phyloP scores from a whole-genome alignment of 1,284 basidiomycete genomes.

The Microbotryum scabiosae region DNA sequence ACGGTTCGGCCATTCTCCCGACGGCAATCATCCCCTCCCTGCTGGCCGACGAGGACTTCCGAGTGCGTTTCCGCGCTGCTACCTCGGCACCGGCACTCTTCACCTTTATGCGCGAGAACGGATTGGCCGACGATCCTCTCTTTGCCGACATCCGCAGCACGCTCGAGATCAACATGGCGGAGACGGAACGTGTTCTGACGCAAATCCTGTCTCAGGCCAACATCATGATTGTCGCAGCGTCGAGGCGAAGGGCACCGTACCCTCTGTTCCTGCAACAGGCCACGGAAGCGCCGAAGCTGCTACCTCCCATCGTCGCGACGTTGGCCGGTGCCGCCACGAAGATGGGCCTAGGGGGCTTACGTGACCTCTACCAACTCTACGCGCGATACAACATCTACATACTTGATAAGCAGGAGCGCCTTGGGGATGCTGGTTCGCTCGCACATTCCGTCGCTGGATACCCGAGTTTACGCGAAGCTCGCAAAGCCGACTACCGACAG shows the following conservation, averaged over 20 bases:
- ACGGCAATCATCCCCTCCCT: slow-evolving; percentile 50
- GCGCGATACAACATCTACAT: slow-evolving; percentile 55
- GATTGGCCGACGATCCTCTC: slow-evolving; percentile 17
- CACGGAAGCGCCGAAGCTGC: slow-evolving; percentile 39
- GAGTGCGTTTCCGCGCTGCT: slow-evolving; percentile 71
- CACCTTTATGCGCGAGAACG: slow-evolving; percentile 18
- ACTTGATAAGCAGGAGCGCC: slow-evolving; percentile 47
- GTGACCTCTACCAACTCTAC: slow-evolving; percentile 67
- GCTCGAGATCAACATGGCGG: slow-evolving; percentile 41
- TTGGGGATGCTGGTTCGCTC: slow-evolving; percentile 44
- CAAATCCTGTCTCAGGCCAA: slow-evolving; percentile 57
- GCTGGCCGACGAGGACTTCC: slow-evolving; percentile 64
- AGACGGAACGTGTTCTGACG: slow-evolving; percentile 66
- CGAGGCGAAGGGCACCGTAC: slow-evolving; percentile 72
- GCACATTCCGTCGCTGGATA: slow-evolving; percentile 66
- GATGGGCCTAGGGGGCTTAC: slow-evolving; percentile 59
- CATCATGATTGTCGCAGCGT: slow-evolving; percentile 69
- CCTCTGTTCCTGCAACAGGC: slow-evolving; percentile 71
- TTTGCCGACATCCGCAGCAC: slow-evolving; percentile 21
- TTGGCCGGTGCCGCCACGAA: slow-evolving; percentile 56
- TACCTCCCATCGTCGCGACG: slow-evolving; percentile 49
- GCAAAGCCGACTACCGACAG: slow-evolving; percentile 11
- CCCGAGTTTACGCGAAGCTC: slow-evolving; percentile 44
- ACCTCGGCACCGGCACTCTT: slow-evolving; percentile 54
- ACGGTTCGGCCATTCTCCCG: slow-evolving; percentile 33